Evolutionary conservation across 169 alveolate genomes (phyloP), one percentile per base, ranked within the genome.

Genomic region (Plasmodium inui): DNA sequence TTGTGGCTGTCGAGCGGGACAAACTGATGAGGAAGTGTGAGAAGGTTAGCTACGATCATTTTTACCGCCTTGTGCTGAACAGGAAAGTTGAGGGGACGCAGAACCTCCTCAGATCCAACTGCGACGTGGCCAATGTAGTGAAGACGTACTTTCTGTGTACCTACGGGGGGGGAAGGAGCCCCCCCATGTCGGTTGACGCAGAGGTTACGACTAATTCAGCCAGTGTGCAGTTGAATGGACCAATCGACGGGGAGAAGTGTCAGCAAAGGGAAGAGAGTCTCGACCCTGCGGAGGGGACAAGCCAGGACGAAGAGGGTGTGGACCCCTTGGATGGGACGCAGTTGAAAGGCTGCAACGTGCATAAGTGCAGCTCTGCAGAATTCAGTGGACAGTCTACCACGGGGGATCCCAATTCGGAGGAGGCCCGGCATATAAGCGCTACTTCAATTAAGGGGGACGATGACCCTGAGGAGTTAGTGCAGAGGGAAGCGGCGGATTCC

Each of bases 101-200:
- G 73, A 67, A 86, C 26, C 82, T 96, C 14, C 79, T 96, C 19
- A 50, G 97, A 22, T 95, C 97, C 32, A 93, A 93, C 46, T 74
- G 81, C 73, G 97, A 96, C 39, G 86, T 95, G 78, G 95, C 97
- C 19, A 88, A 50, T 14, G 44, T 72, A 34, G 85, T 96, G 28
- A 94, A 92, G 30, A 85, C 82, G 26, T 92, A 83, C 71, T 67
- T 96, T 53, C 82, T 92, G 2, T 72, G 90, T 28, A 92, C 96
- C 9, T 83, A 90, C 71, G 92, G 93, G 3, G 91, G 84, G 39
- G 90, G 92, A 19, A 91, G 91, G 6, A 14, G n/a, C 57, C 6
- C 12, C 57, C 10, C 19, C 19, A 46, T 5, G 57, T 46, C 19
- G 19, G 6, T 46, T 10, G 57, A 46, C 7, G 19, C 19, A 46